Evolutionary conservation across 2,329 filamentous ascomycete species (phyloP).

Genomic region (Zasmidium cellare): DNA sequence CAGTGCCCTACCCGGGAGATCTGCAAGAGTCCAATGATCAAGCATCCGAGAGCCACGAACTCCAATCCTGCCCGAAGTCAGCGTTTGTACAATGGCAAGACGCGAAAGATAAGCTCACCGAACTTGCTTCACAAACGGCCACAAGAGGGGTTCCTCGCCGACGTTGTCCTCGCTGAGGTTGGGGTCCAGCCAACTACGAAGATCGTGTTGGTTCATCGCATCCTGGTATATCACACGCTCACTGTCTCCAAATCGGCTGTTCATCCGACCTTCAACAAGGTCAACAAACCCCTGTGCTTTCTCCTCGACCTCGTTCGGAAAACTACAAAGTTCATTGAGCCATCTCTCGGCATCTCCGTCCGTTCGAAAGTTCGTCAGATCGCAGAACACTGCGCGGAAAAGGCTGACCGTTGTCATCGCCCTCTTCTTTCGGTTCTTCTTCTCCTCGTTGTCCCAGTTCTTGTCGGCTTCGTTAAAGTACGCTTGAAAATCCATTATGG

Average conservation of each 20-base stretch:
- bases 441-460: conserved; percentile 17
- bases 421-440: conserved; percentile 9
- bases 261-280: background rate
- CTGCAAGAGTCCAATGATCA: conserved; percentile 6
- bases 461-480: conserved; percentile 15
- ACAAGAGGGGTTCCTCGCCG: conserved; percentile 6
- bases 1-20: conserved; percentile 19
- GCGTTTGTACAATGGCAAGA: background rate
- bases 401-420: no score
- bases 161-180: background rate
- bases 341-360: background rate
- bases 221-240: background rate
- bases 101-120: no score
- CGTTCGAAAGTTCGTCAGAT: background rate
- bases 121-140: conserved; percentile 16
- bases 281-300: background rate
- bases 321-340: background rate
- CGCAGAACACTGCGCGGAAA: conserved; percentile 20
- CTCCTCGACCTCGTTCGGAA: no score
- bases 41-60: conserved; percentile 8
- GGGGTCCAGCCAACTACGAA: background rate
- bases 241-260: background rate
- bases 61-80: conserved; percentile 8
- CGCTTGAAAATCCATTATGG: conserved; percentile 11
- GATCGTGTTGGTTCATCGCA: background rate